Percentiles rank a stretch among this genome's conserved stretches.
These are phyloP conservation scores for Agaricales sp. DNA, from an alignment of 1,284 basidiomycete species.

Conservation along the genomic window DNA sequence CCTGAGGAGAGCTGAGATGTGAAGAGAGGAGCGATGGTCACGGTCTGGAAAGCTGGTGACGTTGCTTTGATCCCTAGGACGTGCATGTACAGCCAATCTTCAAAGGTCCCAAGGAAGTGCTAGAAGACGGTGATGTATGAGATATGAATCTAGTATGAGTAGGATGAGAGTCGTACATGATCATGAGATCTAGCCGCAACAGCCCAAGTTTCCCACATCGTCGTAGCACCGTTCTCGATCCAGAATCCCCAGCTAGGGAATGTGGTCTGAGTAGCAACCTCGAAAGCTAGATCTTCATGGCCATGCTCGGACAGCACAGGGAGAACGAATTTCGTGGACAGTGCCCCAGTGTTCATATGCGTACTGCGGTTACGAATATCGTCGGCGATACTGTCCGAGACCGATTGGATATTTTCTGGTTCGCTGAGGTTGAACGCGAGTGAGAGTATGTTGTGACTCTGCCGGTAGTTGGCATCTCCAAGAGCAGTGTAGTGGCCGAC, in stretches of 20 bases:
- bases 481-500: conserved; percentile 16
- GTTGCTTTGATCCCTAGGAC: conserved; percentile 17
- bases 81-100: conserved; percentile 20
- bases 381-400: conserved; percentile 16
- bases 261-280: conserved; percentile 17
- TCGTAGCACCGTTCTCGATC: conserved; percentile 19
- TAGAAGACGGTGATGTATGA: conserved; percentile 7
- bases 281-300: conserved; percentile 16
- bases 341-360: conserved; percentile 20
- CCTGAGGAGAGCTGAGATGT: conserved; percentile 12
- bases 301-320: conserved; percentile 16
- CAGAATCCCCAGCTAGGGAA: conserved; percentile 21
- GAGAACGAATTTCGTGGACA: conserved; percentile 18
- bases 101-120: conserved; percentile 20
- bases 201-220: conserved; percentile 20
- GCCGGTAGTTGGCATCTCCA: conserved; percentile 18
- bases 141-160: too few species aligned
- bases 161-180: conserved; percentile 13
- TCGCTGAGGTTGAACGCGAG: conserved; percentile 16
- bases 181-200: conserved; percentile 18
- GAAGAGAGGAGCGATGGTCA: conserved; percentile 14
- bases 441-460: conserved; percentile 20
- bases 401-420: conserved; percentile 11
- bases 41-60: conserved; percentile 16
- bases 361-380: conserved; percentile 15